phyloP scores from a whole-genome alignment of 2,329 filamentous ascomycete genomes.

The Bertia moriformis region DNA sequence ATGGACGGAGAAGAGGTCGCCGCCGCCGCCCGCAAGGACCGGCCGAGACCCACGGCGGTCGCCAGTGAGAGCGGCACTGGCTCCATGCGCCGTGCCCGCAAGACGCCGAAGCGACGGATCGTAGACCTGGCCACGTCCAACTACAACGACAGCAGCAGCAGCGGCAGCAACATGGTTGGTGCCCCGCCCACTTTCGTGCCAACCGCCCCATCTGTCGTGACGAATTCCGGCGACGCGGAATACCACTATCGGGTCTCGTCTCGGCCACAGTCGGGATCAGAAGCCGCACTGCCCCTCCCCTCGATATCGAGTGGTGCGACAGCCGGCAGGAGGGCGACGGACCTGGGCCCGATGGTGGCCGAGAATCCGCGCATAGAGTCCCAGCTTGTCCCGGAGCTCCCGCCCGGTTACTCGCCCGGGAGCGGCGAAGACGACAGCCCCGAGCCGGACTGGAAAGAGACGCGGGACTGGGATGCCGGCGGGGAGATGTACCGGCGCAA shows the following conservation, averaged over 20 bases:
- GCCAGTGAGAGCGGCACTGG: constrained; percentile 42
- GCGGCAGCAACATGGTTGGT: constrained; percentile 13
- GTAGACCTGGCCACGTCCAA: constrained; percentile 47
- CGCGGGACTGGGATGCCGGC: constrained; percentile 48
- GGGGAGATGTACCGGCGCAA: constrained; percentile 76
- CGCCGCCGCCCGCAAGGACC: constrained; percentile 42
- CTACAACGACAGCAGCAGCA: constrained; percentile 9
- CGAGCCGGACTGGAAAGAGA: constrained; percentile 21
- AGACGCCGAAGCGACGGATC: constrained; percentile 46
- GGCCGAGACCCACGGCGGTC: constrained; percentile 30
- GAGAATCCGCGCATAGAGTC: constrained; percentile 10
- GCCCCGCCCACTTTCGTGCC: constrained; percentile 7
- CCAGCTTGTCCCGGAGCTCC: constrained; percentile 10
- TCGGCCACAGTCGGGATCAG: too few relatives aligned
- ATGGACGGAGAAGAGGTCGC: constrained; percentile 32
- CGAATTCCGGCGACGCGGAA: constrained; percentile 7
- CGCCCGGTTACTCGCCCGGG: constrained; percentile 14
- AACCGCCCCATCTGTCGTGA: constrained; percentile 9
- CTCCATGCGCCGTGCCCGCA: constrained; percentile 41
- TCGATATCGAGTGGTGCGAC: constrained; percentile 14
- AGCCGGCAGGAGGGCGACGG: constrained; percentile 13
- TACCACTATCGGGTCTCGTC: constrained; percentile 30
- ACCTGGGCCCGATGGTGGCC: constrained; percentile 15
- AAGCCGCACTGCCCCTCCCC: constrained; percentile 19
- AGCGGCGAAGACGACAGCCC: constrained; percentile 10